Evolutionary conservation across 352 stramenopile genomes (phyloP), one percentile per base, ranked within the genome.

Genomic region (Pythium rhizo-oryzae): DNA sequence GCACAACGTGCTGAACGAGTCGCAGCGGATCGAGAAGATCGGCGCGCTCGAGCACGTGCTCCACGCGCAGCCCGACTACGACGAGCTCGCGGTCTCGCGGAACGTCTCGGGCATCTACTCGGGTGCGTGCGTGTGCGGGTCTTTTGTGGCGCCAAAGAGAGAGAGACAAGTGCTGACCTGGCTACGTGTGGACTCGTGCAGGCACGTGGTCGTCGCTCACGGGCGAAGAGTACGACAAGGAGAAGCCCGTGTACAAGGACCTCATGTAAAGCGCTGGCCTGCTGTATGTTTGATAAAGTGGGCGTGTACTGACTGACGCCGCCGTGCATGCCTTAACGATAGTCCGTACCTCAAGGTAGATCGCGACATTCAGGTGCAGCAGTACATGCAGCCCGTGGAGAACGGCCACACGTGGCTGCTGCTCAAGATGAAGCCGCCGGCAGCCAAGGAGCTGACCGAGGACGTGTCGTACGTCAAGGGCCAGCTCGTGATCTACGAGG

Each of bases 31-130:
- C 4, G 65, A 76, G 9, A 78, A 85, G 44, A 72, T 90, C 23
- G 69, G 78, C 11, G 75, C 83, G 43, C 65, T 94, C 8, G 74
- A 91, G 64, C 57, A 69, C 21, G 55, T 89, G 41, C 75, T 94
- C 21, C 62, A 81, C 41, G 41, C 58, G 4, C 79, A 87, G 60
- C 66, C 75, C 13, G 79, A 71, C 8, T 94, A 94, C 64, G 59
- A 75, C 6, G 68, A 70, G 30, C 55, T 69, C 12, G 62, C 71
- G 15, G 59, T 77, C 18, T 78, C 81, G 12, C 75, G 88, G 46
- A 94, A 93, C 62, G 76, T 89, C 12, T 92, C 87, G 49, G 87
- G 87, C 15, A 92, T 94, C 52, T 94, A 93, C 65, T 92, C 84
- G 16, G 82, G 82, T 83, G 53, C 46, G 70, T n/a, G n/a, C n/a